Base-by-base conservation (phyloP, 768 basidiomycete genomes). In the Russula griseocarnosa region DNA sequence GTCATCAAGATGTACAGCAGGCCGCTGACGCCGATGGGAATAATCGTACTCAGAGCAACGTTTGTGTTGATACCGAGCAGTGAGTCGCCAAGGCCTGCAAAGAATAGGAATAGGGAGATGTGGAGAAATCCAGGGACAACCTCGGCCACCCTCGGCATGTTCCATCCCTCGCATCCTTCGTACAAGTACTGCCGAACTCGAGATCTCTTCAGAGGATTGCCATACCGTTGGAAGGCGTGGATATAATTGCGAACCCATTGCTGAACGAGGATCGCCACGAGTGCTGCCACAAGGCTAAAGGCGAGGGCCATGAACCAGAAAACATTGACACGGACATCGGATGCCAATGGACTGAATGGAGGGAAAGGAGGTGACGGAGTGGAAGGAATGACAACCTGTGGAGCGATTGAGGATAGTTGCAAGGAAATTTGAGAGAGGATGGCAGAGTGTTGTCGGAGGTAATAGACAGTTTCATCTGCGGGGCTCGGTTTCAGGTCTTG, bases 161-260 rank as follows among this genome's bases (percentile, higher is more conserved):
- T 2, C 54, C 54, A 55, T 26, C n/a, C 5, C 16, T 40, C 13
- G 11, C 22, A 40, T 13, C 54, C 54, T 26, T 55, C 54, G 5
- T 18, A 18, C 14, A 55, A 3, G 36, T 40, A 55, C 24, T 55
- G 54, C 18, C 54, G 38, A 40, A 40, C 2, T 38, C 54, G 36
- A 38, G 38, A 36, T 24, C 36, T 55, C 16, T 26, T 40, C 38
- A 55, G 7, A 8, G 38, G 36, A 7, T 55, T 38, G 36, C 8
- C 5, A 3, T 55, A 55, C 7, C 14, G 36, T 8, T 40, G 14
- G 54, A 55, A 55, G 24, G 40, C 54, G 9, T 16, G 1, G 38
- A 55, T 55, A 10, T 55, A 55, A 40, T 55, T 18, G n/a, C 36
- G 54, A 26, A 16, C 54, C 34, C 54, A 55, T 55, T 36, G 22